These are phyloP conservation scores for Nitzschia putrida DNA, from an alignment of 108 stramenopile genomes.

Conservation along the genomic window DNA sequence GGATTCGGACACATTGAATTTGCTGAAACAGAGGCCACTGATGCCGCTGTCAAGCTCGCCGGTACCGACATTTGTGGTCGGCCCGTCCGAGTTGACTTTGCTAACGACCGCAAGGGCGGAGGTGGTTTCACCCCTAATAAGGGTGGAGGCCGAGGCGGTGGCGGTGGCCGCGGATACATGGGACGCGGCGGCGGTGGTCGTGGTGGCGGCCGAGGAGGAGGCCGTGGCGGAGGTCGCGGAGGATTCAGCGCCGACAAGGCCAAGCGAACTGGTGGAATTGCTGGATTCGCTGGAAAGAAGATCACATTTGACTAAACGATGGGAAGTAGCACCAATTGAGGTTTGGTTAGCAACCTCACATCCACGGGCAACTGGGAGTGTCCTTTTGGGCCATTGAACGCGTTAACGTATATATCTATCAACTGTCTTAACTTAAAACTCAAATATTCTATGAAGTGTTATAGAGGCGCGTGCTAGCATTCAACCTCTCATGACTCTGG, in stretches of 20 bases:
- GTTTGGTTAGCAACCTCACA: no score
- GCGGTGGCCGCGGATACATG: conserved; percentile 53
- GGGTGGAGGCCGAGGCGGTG: conserved; percentile 62
- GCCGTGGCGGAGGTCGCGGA: conserved; percentile 68
- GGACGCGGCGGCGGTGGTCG: conserved; percentile 76
- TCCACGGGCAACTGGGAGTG: no score
- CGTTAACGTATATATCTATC: no score
- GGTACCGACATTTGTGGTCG: conserved; percentile 88
- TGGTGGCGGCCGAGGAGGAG: conserved; percentile 58
- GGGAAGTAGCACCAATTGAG: background rate
- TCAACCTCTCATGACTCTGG: no score
- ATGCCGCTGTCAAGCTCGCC: conserved; percentile 85
- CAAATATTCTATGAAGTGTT: no score
- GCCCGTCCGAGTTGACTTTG: conserved; percentile 89
- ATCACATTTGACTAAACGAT: conserved; percentile 85
- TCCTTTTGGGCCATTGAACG: no score
- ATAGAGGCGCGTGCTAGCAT: no score
- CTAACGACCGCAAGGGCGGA: conserved; percentile 52
- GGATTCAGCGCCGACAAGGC: conserved; percentile 45
- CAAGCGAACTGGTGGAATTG: conserved; percentile 79
- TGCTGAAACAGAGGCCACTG: conserved; percentile 80
- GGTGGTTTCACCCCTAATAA: conserved; percentile 25
- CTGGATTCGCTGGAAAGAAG: conserved; percentile 85
- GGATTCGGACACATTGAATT: conserved; percentile 97
- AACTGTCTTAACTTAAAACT: no score